phyloP scores from a whole-genome alignment of 108 stramenopile species.

The Skeletonema costatum region DNA sequence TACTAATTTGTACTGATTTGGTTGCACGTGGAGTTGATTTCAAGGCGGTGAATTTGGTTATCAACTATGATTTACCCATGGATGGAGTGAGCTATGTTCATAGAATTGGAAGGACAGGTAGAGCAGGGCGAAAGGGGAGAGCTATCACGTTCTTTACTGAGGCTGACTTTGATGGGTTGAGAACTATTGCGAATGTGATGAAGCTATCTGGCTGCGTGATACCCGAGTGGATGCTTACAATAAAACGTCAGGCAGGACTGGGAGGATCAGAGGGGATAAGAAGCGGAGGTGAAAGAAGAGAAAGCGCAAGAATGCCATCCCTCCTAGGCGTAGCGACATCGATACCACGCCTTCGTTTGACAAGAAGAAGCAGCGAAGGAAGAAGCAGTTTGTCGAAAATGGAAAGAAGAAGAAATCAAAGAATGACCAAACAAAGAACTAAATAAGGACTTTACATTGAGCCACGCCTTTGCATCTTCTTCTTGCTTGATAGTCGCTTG shows the following conservation, averaged over 20 bases:
- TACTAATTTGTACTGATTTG: conserved; percentile 98
- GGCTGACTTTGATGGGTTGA: conserved; percentile 80
- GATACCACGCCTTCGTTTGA: conserved; percentile 70
- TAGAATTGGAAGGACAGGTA: conserved; percentile 93
- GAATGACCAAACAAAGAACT: not conserved
- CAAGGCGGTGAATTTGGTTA: conserved; percentile 94
- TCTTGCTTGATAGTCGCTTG: not conserved
- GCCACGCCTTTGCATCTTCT: not conserved
- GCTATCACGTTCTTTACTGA: conserved; percentile 98
- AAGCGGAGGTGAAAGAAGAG: not conserved
- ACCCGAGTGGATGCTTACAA: conserved; percentile 91
- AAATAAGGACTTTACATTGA: not conserved
- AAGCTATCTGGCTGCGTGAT: conserved; percentile 91
- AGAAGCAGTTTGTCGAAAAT: not conserved
- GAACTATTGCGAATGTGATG: conserved; percentile 96
- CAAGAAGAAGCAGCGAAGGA: conserved; percentile 57
- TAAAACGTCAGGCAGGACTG: conserved; percentile 36
- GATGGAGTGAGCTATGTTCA: conserved; percentile 94
- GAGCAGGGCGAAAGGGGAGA: conserved; percentile 91
- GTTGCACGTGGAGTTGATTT: conserved; percentile 98
- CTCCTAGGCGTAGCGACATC: conserved; percentile 45
- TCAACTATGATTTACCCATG: conserved; percentile 97
- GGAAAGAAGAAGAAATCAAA: not conserved
- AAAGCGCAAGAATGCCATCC: not conserved
- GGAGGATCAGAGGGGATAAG: not conserved